Evolutionary conservation across 805 yeast genomes (phyloP).

Genomic region (Ogataea pilisensis): DNA sequence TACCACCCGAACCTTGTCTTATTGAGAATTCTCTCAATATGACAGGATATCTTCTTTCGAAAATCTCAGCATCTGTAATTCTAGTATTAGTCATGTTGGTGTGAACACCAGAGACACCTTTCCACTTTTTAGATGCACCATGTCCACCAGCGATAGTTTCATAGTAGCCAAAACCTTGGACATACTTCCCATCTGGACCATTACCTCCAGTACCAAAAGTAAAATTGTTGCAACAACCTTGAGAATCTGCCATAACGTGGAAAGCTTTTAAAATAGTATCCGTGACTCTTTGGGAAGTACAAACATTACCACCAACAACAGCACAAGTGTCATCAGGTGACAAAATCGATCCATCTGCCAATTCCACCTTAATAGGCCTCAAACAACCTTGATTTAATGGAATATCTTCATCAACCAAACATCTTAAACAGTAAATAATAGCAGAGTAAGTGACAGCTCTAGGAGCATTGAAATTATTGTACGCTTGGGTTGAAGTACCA

Average conservation of each 20-base stretch:
- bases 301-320: slow-evolving; percentile 92
- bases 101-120: slow-evolving; percentile 87
- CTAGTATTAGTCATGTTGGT: slow-evolving; percentile 93
- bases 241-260: slow-evolving; percentile 88
- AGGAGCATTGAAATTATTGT: slow-evolving; percentile 92
- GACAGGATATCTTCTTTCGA: slow-evolving; percentile 86
- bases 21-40: slow-evolving; percentile 67
- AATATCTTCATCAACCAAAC: slow-evolving; percentile 79
- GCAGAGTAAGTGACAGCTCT: slow-evolving; percentile 87
- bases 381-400: slow-evolving; percentile 95
- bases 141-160: slow-evolving; percentile 96
- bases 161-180: slow-evolving; percentile 80
- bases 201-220: slow-evolving; percentile 84
- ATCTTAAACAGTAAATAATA: slow-evolving; percentile 78
- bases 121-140: slow-evolving; percentile 82
- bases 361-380: slow-evolving; percentile 63
- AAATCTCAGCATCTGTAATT: slow-evolving; percentile 86
- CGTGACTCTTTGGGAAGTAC: slow-evolving; percentile 90
- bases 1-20: slow-evolving; percentile 75
- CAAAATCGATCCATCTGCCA: slow-evolving; percentile 60
- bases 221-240: slow-evolving; percentile 91
- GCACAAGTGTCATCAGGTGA: slow-evolving; percentile 85
- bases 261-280: slow-evolving; percentile 87
- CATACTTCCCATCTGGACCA: slow-evolving; percentile 43
- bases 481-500: slow-evolving; percentile 83